A percentile compares a stretch with the other conserved stretches of the same genome.
Evolutionary conservation across 495 filamentous ascomycete species (phyloP).

Genomic region (Venustampulla echinocandica): DNA sequence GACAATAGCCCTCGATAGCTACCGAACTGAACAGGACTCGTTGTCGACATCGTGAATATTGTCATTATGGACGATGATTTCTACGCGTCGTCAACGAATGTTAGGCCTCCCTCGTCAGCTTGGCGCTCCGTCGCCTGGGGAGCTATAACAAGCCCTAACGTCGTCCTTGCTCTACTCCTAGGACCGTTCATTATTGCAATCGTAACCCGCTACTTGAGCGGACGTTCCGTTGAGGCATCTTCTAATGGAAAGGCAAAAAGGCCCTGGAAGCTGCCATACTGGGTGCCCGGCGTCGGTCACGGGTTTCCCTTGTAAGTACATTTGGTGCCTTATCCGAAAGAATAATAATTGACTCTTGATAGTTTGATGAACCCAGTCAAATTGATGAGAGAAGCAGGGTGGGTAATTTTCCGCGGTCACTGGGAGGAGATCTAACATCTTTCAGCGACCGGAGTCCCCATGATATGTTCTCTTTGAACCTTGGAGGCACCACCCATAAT

Average conservation of each 20-base stretch:
- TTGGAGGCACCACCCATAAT: conserved; percentile 41
- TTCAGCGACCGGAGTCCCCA: conserved; percentile 30
- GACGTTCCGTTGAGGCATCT: not conserved
- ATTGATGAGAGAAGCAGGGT: conserved; percentile 9
- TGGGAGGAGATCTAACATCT: not conserved
- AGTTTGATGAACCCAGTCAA: conserved; percentile 24
- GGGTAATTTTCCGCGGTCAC: not conserved
- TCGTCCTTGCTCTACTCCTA: conserved; percentile 5
- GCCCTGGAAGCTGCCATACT: conserved; percentile 46
- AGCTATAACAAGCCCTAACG: not conserved
- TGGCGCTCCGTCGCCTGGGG: not conserved
- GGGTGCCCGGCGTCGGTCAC: conserved; percentile 51
- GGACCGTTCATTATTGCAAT: conserved; percentile 8
- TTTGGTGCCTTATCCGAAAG: conserved; percentile 28
- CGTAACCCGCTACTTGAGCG: conserved; percentile 14
- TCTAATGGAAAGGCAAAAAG: conserved; percentile 12
- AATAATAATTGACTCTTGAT: conserved; percentile 28
- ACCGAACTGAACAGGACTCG: no score
- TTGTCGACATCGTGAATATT: no score
- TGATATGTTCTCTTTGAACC: conserved; percentile 44
- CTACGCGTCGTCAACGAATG: not conserved
- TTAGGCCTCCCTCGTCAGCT: not conserved
- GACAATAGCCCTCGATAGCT: no score
- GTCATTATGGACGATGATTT: conserved; percentile 18
- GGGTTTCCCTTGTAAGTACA: conserved; percentile 37